These are phyloP conservation scores for Cryptococcus wingfieldii DNA, from an alignment of 1,284 basidiomycete genomes.

Conservation along the genomic window DNA sequence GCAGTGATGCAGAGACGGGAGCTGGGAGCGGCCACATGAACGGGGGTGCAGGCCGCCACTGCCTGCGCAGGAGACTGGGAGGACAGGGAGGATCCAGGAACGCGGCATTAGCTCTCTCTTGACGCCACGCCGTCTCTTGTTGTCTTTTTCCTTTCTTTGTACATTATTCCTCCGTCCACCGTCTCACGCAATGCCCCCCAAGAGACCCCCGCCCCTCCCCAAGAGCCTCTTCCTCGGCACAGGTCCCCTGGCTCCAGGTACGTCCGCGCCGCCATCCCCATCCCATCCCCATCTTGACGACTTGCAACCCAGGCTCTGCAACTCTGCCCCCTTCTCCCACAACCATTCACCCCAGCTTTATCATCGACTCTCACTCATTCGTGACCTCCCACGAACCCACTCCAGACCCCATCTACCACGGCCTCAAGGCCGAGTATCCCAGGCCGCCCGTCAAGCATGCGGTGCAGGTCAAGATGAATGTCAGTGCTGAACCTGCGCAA, in stretches of 20 bases:
- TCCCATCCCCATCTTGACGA: neutral
- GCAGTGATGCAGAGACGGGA: no score
- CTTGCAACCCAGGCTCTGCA: conserved; percentile 20
- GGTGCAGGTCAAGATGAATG: conserved; percentile 32
- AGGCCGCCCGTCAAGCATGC: conserved; percentile 21
- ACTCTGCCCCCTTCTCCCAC: conserved; percentile 34
- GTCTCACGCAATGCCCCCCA: conserved; percentile 30
- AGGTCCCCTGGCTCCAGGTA: conserved; percentile 41
- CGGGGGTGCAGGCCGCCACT: no score
- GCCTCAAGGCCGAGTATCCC: conserved; percentile 14
- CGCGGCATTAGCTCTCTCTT: no score
- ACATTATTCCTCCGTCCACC: neutral
- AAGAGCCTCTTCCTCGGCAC: conserved; percentile 29
- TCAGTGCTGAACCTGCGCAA: conserved; percentile 17
- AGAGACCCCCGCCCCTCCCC: conserved; percentile 39
- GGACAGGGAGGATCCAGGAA: no score
- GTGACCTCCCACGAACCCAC: conserved; percentile 8
- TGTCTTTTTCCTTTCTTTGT: neutral
- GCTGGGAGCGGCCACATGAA: no score
- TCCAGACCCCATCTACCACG: conserved; percentile 15
- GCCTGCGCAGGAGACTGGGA: no score
- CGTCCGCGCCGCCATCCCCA: neutral
- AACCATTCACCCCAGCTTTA: conserved; percentile 34
- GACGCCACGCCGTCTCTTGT: no score
- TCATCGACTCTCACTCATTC: conserved; percentile 40